phyloP scores from a whole-genome alignment of 768 basidiomycete genomes.

The Kwoniella heveanensis region DNA sequence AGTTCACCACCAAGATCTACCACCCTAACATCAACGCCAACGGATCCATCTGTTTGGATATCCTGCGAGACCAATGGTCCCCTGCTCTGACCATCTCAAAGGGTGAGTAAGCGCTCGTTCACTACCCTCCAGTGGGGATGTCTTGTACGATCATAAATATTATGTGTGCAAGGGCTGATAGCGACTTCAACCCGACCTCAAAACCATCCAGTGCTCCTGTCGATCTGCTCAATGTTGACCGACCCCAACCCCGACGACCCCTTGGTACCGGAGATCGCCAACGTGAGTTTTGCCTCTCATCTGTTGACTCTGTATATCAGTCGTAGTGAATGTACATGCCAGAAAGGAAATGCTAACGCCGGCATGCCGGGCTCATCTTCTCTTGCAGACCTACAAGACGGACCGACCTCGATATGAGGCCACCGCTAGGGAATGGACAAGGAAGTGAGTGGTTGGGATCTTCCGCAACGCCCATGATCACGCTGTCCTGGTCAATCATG shows the following conservation, averaged over 20 bases:
- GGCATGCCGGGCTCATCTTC: slow-evolving; percentile 1
- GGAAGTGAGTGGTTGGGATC: slow-evolving; percentile 71
- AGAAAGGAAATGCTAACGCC: background rate
- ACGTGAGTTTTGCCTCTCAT: slow-evolving; percentile 59
- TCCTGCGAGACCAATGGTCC: slow-evolving; percentile 98
- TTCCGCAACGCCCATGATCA: too few relatives aligned
- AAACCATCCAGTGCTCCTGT: slow-evolving; percentile 88
- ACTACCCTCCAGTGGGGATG: too few relatives aligned
- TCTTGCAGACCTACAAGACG: slow-evolving; percentile 84
- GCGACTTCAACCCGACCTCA: background rate
- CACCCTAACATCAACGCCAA: slow-evolving; percentile 99
- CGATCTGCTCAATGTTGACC: slow-evolving; percentile 98
- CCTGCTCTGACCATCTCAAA: slow-evolving; percentile 99
- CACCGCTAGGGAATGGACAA: slow-evolving; percentile 98
- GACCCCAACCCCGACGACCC: slow-evolving; percentile 99
- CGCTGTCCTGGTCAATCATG: too few relatives aligned
- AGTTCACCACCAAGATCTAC: slow-evolving; percentile 99
- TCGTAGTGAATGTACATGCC: background rate
- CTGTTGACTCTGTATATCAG: too few relatives aligned
- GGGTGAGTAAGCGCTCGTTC: slow-evolving; percentile 62
- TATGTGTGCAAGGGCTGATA: too few relatives aligned
- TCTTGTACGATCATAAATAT: too few relatives aligned
- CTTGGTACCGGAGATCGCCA: slow-evolving; percentile 96
- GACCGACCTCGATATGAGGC: slow-evolving; percentile 96
- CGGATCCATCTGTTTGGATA: slow-evolving; percentile 97